Evolutionary conservation across 345 rosid species (phyloP).

Genomic region (Aquilaria yunnanensis): DNA sequence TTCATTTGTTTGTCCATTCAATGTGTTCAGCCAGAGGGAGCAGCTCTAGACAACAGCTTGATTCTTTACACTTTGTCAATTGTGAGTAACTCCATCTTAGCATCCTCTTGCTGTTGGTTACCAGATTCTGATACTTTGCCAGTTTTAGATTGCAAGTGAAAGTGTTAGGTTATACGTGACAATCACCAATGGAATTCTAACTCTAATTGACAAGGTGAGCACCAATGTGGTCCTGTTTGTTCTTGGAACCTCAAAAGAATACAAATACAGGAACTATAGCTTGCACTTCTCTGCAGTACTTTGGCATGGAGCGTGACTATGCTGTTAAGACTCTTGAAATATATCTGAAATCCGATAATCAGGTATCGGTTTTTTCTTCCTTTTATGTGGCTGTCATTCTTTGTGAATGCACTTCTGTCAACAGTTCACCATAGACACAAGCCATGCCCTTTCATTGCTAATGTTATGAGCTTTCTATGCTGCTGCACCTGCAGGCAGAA

Average conservation of each 20-base stretch:
- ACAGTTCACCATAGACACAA: not conserved
- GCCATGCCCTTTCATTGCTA: too few relatives aligned
- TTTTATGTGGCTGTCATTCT: not conserved
- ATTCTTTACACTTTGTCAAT: conserved; percentile 30
- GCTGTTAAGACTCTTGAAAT: conserved; percentile 34
- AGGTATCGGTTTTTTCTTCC: conserved; percentile 14
- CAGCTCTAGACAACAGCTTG: conserved; percentile 21
- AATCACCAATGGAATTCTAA: conserved; percentile 29
- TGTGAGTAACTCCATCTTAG: conserved; percentile 17
- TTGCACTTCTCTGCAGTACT: conserved; percentile 19
- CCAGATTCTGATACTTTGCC: not conserved
- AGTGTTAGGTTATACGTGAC: conserved; percentile 26
- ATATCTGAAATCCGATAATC: conserved; percentile 23
- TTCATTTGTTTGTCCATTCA: not conserved
- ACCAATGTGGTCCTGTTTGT: not conserved
- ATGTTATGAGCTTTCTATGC: not conserved
- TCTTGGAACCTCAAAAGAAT: not conserved
- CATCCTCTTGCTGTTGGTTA: not conserved
- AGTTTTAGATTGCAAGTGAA: conserved; percentile 29
- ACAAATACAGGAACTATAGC: not conserved
- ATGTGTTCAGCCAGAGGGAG: conserved; percentile 35
- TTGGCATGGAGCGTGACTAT: conserved; percentile 29
- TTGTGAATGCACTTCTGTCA: not conserved
- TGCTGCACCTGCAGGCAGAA: conserved; percentile 27
- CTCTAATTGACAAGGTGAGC: conserved; percentile 32